A percentile compares a stretch with the other conserved stretches of the same genome.
Conservation (phyloP, 192 early-diverging fungal species). For the Backusella mclennaniae region DNA sequence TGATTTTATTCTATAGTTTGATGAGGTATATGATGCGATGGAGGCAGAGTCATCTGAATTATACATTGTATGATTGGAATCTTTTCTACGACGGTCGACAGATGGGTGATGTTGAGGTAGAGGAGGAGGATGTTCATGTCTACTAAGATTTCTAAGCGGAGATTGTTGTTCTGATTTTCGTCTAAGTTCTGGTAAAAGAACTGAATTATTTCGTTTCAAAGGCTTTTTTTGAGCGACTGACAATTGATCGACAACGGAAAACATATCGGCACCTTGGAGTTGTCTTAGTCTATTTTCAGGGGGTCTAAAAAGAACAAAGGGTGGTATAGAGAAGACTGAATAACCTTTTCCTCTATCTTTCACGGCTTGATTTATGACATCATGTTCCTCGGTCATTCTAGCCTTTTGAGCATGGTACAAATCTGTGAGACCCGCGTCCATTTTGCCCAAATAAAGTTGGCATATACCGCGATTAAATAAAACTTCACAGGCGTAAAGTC, state of each 20-base stretch:
- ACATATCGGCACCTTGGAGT: constrained; percentile 42
- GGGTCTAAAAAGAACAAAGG: constrained; percentile 79
- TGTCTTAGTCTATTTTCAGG: constrained; percentile 67
- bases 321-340: constrained; percentile 74
- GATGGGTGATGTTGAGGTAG: constrained; percentile 2
- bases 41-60: constrained; percentile 21
- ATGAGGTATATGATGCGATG: constrained; percentile 20
- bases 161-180: neutral
- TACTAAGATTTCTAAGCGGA: neutral
- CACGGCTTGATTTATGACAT: constrained; percentile 67
- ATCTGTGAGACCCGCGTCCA: constrained; percentile 67
- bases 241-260: constrained; percentile 66
- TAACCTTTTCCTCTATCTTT: constrained; percentile 56
- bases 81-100: constrained; percentile 19
- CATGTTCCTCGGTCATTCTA: constrained; percentile 65
- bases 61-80: constrained; percentile 17
- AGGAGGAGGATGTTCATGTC: neutral
- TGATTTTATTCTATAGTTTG: constrained; percentile 5
- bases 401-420: constrained; percentile 63
- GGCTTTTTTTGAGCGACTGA: constrained; percentile 8
- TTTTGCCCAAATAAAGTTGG: constrained; percentile 71
- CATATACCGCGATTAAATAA: constrained; percentile 90
- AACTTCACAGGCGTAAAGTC: constrained; percentile 86
- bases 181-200: constrained; percentile 14
- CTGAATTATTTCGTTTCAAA: constrained; percentile 30